These are phyloP conservation scores for Keithomyces neogunnii DNA, from an alignment of 2,329 filamentous ascomycete genomes.

Conservation along the genomic window DNA sequence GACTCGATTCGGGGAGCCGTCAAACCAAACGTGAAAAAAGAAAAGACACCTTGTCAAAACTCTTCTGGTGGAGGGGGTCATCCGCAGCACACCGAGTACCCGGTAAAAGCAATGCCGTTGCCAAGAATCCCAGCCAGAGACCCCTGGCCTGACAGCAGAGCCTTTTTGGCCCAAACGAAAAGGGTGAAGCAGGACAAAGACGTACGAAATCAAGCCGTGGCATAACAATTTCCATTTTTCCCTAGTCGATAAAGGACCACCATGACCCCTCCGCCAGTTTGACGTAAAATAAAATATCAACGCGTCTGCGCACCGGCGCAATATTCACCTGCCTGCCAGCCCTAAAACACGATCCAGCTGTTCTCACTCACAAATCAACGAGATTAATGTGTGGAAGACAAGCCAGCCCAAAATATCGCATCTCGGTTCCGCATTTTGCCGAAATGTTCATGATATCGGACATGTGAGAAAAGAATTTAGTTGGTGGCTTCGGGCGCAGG, in stretches of 20 bases:
- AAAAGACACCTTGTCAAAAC: background rate
- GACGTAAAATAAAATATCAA: constrained; percentile 20
- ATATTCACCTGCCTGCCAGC: constrained; percentile 26
- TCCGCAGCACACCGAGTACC: constrained; percentile 1
- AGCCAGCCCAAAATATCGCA: constrained; percentile 18
- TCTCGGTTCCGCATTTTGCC: constrained; percentile 25
- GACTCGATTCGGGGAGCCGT: constrained; percentile 15
- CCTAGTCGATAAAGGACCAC: constrained; percentile 9
- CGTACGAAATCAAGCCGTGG: constrained; percentile 6
- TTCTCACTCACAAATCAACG: constrained; percentile 9
- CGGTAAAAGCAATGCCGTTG: background rate
- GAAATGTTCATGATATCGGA: constrained; percentile 30
- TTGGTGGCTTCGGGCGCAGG: constrained; percentile 40
- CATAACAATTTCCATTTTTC: constrained; percentile 8
- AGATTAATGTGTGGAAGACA: constrained; percentile 10
- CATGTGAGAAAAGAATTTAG: constrained; percentile 31
- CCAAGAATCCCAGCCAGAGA: background rate
- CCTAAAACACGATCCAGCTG: constrained; percentile 20
- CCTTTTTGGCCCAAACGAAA: constrained; percentile 5
- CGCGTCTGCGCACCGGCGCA: constrained; percentile 23
- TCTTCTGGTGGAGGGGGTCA: constrained; percentile 1
- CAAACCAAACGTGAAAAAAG: constrained; percentile 4
- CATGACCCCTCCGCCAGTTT: constrained; percentile 20
- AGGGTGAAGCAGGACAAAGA: constrained; percentile 6
- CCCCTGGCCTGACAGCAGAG: background rate